Percentiles rank a stretch among this genome's conserved stretches.
phyloP scores from a whole-genome alignment of 495 filamentous ascomycete species.

The Penicillium atrosanguineum region DNA sequence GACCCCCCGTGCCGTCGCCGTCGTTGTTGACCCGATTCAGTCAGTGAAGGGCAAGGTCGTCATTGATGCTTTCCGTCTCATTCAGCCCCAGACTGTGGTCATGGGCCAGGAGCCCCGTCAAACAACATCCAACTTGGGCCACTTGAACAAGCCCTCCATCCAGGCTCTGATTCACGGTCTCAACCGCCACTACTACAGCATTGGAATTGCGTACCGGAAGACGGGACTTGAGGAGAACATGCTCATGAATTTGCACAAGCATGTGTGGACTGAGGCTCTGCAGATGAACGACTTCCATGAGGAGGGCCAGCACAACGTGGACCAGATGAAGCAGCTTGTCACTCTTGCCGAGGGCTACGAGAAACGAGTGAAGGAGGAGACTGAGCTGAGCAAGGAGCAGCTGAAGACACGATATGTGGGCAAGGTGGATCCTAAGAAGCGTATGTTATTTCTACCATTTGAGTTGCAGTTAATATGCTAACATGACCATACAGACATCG shows the following conservation, averaged over 20 bases:
- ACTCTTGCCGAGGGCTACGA: slow-evolving; percentile 92
- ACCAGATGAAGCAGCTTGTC: slow-evolving; percentile 83
- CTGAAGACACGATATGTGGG: slow-evolving; percentile 98
- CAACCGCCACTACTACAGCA: slow-evolving; percentile 98
- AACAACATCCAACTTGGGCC: slow-evolving; percentile 94
- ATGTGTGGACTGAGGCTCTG: slow-evolving; percentile 96
- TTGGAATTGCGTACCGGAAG: slow-evolving; percentile 96
- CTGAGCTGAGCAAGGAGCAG: slow-evolving; percentile 93
- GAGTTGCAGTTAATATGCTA: slow-evolving; percentile 15
- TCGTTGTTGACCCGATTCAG: slow-evolving; percentile 97
- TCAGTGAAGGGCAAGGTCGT: slow-evolving; percentile 99
- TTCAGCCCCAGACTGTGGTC: slow-evolving; percentile 98
- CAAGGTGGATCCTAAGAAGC: slow-evolving; percentile 99
- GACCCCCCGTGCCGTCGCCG: slow-evolving; percentile 90
- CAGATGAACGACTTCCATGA: slow-evolving; percentile 94
- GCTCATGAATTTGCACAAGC: slow-evolving; percentile 99
- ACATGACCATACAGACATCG: slow-evolving; percentile 59
- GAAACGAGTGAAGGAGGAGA: slow-evolving; percentile 98
- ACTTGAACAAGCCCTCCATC: slow-evolving; percentile 98
- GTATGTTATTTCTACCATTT: slow-evolving; percentile 34
- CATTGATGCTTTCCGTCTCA: slow-evolving; percentile 97
- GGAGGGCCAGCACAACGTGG: slow-evolving; percentile 79
- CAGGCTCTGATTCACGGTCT: slow-evolving; percentile 98
- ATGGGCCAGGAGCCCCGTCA: slow-evolving; percentile 98
- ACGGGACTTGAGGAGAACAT: slow-evolving; percentile 98